A percentile compares a stretch with the other conserved stretches of the same genome.
Conservation (phyloP, 1,139 yeast species). For the Geotrichum siamense region DNA sequence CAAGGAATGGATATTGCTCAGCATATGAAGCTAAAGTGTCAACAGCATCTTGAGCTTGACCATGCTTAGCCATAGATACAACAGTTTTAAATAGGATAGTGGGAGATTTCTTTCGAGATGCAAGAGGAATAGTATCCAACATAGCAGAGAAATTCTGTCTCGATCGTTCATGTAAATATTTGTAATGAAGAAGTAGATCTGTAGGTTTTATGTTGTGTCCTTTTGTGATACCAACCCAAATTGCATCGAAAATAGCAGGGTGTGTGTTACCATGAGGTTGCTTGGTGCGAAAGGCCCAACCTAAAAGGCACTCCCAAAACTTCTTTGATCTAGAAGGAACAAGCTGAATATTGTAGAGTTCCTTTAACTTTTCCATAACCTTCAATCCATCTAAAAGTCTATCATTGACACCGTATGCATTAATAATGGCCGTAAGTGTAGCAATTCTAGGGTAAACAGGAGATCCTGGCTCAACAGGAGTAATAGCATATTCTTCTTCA, state of each 20-base stretch:
- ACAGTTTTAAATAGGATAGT: conserved; percentile 17
- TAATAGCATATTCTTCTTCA: conserved; percentile 3
- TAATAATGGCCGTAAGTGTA: conserved; percentile 30
- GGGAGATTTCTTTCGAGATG: conserved; percentile 10
- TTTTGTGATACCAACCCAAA: conserved; percentile 25
- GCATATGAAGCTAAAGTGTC: conserved; percentile 19
- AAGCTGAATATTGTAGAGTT: conserved; percentile 25
- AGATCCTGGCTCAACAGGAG: conserved; percentile 17
- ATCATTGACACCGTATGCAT: conserved; percentile 29
- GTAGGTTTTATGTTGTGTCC: conserved; percentile 20
- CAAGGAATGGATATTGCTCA: conserved; percentile 16
- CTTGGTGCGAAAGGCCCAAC: conserved; percentile 26
- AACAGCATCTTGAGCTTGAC: conserved; percentile 22
- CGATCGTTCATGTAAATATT: conserved; percentile 6
- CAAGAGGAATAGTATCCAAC: conserved; percentile 10
- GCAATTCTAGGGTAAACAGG: conserved; percentile 25
- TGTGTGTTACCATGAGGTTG: conserved; percentile 27
- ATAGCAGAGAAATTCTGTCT: conserved; percentile 7
- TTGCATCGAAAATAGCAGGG: conserved; percentile 22
- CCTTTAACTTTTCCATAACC: conserved; percentile 23
- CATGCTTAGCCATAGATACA: conserved; percentile 19
- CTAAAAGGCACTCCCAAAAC: conserved; percentile 29
- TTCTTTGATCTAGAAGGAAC: conserved; percentile 19
- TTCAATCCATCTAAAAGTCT: conserved; percentile 27
- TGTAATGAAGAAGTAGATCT: conserved; percentile 21